Evolutionary conservation across 345 rosid genomes (phyloP), one percentile per base, ranked within the genome.

Genomic region (Citrus unshiu): DNA sequence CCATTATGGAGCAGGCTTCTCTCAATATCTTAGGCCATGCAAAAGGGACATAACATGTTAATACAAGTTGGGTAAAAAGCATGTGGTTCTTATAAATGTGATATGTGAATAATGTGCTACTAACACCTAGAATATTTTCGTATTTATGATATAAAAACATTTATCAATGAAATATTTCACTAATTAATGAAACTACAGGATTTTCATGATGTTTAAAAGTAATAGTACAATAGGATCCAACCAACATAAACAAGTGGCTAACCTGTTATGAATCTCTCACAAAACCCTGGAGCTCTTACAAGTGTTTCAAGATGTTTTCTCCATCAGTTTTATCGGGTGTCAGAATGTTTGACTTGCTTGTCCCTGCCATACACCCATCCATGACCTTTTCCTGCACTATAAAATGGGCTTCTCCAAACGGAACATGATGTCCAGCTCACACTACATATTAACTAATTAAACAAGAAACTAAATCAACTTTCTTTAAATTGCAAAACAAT

Each of bases 341-440:
- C 40, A 91, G 90, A 77, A 97, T 94, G 81, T 0, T 37, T 92
- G 95, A 65, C 83, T 92, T 94, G 95, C 95, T 94, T 6, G 98
- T 97, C 88, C 93, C 99, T 29, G 90, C 95, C 72, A 94, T 78
- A 83, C 92, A 92, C 76, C 97, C 99, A 77, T 93, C 93, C 98
- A 94, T 94, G 72, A 94, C 95, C 95, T 92, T 96, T 89, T 96
- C 98, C 80, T 93, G 97, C 79, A 43, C 3, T 43, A 43, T 2
- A 10, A 43, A 43, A 43, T 43, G 49, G 49, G 3, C 49, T 43
- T 9, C 13, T 43, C 14, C 81, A 93, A 79, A 88, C 92, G 98
- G 81, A 96, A 93, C 98, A 96, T 92, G 84, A 96, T 96, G 81
- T 96, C 99, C 22, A 96, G 92, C 86, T 93, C 98, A 81, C 39